Base-by-base conservation (phyloP, 139 green algal species). In the Ettlia oleoabundans region DNA sequence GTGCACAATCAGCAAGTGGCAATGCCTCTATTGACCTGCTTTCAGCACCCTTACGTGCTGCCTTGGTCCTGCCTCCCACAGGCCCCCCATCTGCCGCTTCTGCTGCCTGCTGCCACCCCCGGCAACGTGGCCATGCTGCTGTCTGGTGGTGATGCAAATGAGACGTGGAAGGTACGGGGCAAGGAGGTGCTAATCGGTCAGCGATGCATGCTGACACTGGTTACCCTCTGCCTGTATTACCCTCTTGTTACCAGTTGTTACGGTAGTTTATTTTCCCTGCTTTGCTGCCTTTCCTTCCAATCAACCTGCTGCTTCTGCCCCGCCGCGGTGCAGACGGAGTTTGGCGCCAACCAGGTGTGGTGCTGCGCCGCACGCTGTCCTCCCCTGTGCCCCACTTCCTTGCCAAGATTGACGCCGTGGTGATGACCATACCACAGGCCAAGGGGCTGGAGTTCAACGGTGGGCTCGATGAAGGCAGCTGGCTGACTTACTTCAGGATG, bases 331-430 rank as follows among this genome's bases (percentile, higher is more conserved):
- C 88, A 94, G 88, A 87, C 93, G 10, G 92, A 96, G 77, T 96
- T 96, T 87, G 93, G 93, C 28, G 93, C 93, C 24, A 89, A 95
- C 76, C 93, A 96, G 82, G 92, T n/a, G n/a, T 94, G 33, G 91
- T 96, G 65, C 87, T 96, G 79, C 88, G 94, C 15, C 88, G 91
- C 52, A 42, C 71, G 18, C 71, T 78, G 33, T 21, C 51, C 47
- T 37, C 18, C 51, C 13, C 32, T 0, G 71, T 78, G 47, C 71
- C 71, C 19, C 71, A 24, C 51, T 78, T 78, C 71, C 51, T 78
- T 47, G 33, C 33, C 52, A 67, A 80, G 52, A 38, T 80, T 2
- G 72, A 80, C 24, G 72, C 72, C 5, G 35, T 80, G 22, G 37
- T 80, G 33, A 80, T 95, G 85, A 95, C 90, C 2, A 88, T 96